Percentiles rank a stretch among this genome's conserved stretches.
Evolutionary conservation across 2,329 filamentous ascomycete species (phyloP).

Genomic region (Pseudogymnoascus sp.): DNA sequence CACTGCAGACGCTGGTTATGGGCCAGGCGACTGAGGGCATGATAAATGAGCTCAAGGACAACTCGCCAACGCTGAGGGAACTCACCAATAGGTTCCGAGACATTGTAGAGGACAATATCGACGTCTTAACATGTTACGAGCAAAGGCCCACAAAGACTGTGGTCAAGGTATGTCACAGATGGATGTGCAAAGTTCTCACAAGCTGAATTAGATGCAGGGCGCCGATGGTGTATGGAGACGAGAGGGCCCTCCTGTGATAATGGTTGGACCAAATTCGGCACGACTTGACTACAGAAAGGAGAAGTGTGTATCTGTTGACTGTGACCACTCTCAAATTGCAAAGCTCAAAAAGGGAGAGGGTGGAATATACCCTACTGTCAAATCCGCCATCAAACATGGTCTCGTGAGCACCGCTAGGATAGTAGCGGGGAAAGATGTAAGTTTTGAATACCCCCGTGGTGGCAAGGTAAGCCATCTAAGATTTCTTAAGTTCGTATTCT

Average conservation of each 20-base stretch:
- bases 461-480: not conserved
- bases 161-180: conserved; percentile 11
- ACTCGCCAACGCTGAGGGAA: conserved; percentile 16
- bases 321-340: conserved; percentile 18
- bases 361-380: conserved; percentile 8
- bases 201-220: not conserved
- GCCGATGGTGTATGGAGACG: conserved; percentile 17
- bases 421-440: conserved; percentile 4
- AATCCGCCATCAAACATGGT: not conserved
- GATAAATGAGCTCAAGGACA: conserved; percentile 18
- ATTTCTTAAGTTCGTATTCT: not conserved
- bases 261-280: conserved; percentile 15
- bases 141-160: conserved; percentile 17
- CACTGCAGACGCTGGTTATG: conserved; percentile 19
- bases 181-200: not conserved
- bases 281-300: conserved; percentile 13
- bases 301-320: conserved; percentile 13
- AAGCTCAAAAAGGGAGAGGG: conserved; percentile 13
- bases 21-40: conserved; percentile 16
- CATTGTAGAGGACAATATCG: conserved; percentile 13
- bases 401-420: conserved; percentile 3
- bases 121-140: conserved; percentile 21
- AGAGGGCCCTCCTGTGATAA: conserved; percentile 15
- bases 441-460: not conserved
- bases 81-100: conserved; percentile 18